Evolutionary conservation across 352 stramenopile species (phyloP).

Genomic region (Globisporangium mamillatum): DNA sequence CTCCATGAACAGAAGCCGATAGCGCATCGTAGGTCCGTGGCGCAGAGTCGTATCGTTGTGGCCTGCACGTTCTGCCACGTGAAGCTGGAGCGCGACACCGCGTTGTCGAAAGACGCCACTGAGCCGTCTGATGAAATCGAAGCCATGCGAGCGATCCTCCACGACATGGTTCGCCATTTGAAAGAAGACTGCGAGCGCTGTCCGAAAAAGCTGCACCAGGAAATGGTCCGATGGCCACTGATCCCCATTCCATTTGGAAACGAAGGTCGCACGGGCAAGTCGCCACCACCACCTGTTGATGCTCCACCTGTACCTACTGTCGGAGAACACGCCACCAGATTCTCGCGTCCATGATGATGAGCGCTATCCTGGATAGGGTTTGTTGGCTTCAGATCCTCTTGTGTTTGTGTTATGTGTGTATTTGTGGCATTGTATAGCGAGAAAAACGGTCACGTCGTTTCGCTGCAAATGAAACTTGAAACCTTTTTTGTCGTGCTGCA

Average conservation of each 20-base stretch:
- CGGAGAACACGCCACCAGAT: not conserved
- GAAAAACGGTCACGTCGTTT: slow-evolving; percentile 12
- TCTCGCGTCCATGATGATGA: not conserved
- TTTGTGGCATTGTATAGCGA: not conserved
- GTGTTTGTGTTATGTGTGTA: not conserved
- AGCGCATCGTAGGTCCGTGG: not conserved
- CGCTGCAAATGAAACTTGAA: slow-evolving; percentile 6
- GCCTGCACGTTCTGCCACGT: slow-evolving; percentile 6
- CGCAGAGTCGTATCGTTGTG: slow-evolving; percentile 2
- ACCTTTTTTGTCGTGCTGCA: not conserved
- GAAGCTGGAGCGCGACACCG: not conserved
- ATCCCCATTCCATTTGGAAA: not conserved
- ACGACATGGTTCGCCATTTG: slow-evolving; percentile 3
- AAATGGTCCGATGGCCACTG: not conserved
- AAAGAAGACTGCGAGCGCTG: not conserved
- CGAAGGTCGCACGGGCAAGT: not conserved
- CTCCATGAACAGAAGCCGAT: not conserved
- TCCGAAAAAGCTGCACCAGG: not conserved
- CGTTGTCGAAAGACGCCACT: not conserved
- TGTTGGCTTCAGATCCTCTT: not conserved
- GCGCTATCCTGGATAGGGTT: not conserved
- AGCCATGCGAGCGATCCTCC: slow-evolving; percentile 6
- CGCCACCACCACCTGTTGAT: not conserved
- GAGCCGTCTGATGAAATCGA: not conserved
- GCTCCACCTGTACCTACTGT: not conserved